phyloP scores from a whole-genome alignment of 23 red algal species.

The Cyanidium caldarium region DNA sequence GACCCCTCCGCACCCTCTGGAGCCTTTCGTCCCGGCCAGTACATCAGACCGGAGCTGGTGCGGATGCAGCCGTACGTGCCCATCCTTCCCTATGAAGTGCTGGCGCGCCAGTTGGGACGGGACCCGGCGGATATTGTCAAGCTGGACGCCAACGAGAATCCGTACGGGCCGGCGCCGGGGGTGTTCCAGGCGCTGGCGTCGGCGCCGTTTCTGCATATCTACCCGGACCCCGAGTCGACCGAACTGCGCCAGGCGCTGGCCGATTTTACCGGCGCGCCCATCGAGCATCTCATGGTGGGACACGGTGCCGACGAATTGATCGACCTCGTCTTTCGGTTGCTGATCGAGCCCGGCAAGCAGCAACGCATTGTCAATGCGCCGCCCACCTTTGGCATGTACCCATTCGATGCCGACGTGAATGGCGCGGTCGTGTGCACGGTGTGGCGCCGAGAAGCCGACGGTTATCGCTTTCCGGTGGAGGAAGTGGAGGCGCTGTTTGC shows the following conservation, averaged over 20 bases:
- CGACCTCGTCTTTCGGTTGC: slow-evolving; percentile 78
- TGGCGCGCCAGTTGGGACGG: slow-evolving; percentile 42
- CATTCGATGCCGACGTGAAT: slow-evolving; percentile 93
- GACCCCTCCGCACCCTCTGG: too few relatives aligned
- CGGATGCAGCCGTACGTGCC: slow-evolving; percentile 67
- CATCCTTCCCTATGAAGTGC: slow-evolving; percentile 80
- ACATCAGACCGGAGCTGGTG: slow-evolving; percentile 42
- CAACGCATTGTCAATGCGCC: slow-evolving; percentile 71
- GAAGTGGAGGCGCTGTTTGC: slow-evolving; percentile 58
- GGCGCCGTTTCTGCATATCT: slow-evolving; percentile 71
- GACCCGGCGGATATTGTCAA: slow-evolving; percentile 67
- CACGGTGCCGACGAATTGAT: slow-evolving; percentile 94
- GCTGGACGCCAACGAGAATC: slow-evolving; percentile 98
- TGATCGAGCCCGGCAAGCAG: slow-evolving; percentile 36
- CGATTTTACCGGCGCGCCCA: slow-evolving; percentile 32
- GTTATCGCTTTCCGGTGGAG: slow-evolving; percentile 38
- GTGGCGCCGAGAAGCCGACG: background rate
- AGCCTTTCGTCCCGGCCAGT: too few relatives aligned
- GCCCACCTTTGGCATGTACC: slow-evolving; percentile 98
- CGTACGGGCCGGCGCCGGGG: slow-evolving; percentile 60
- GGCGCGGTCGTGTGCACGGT: slow-evolving; percentile 38
- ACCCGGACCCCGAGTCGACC: slow-evolving; percentile 72
- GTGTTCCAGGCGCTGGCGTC: slow-evolving; percentile 33
- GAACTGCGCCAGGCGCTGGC: slow-evolving; percentile 53
- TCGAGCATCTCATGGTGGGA: slow-evolving; percentile 58